Percentiles rank a stretch among this genome's conserved stretches.
Evolutionary conservation across 2,329 filamentous ascomycete genomes (phyloP).

Genomic region (Cladosporium sp.): DNA sequence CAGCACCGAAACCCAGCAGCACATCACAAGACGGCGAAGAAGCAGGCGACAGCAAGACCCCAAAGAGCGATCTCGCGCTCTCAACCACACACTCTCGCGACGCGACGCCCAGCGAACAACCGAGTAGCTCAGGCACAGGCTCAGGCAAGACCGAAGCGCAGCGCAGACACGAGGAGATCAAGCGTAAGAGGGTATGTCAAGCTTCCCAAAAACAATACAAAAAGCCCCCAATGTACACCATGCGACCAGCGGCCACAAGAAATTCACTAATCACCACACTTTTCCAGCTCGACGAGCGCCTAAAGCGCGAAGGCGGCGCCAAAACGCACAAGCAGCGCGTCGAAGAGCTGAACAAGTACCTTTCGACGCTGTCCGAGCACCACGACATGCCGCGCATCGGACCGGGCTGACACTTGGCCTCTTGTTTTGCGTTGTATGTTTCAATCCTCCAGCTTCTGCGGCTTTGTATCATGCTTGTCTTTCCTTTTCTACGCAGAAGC

Average conservation of each 20-base stretch:
- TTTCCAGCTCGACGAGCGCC: constrained; percentile 71
- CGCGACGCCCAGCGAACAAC: neutral
- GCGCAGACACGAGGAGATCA: constrained; percentile 74
- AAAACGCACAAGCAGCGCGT: constrained; percentile 98
- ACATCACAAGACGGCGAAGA: constrained; percentile 21
- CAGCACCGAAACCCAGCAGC: neutral
- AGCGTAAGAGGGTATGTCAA: constrained; percentile 71
- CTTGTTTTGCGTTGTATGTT: neutral
- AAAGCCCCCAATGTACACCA: neutral
- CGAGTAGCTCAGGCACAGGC: neutral
- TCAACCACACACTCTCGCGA: neutral
- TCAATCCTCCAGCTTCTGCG: neutral
- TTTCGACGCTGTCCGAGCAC: constrained; percentile 90
- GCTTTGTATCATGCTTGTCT: neutral
- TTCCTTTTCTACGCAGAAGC: neutral
- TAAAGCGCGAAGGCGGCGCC: constrained; percentile 73
- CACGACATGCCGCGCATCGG: constrained; percentile 81
- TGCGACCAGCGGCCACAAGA: neutral
- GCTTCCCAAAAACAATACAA: neutral
- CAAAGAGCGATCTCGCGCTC: neutral
- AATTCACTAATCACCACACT: no score
- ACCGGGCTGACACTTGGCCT: constrained; percentile 49
- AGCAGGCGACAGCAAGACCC: neutral
- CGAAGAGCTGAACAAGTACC: constrained; percentile 90
- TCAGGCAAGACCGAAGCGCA: constrained; percentile 80